Conservation (phyloP, 2,329 filamentous ascomycete species). For the Peltaster fructicola region DNA sequence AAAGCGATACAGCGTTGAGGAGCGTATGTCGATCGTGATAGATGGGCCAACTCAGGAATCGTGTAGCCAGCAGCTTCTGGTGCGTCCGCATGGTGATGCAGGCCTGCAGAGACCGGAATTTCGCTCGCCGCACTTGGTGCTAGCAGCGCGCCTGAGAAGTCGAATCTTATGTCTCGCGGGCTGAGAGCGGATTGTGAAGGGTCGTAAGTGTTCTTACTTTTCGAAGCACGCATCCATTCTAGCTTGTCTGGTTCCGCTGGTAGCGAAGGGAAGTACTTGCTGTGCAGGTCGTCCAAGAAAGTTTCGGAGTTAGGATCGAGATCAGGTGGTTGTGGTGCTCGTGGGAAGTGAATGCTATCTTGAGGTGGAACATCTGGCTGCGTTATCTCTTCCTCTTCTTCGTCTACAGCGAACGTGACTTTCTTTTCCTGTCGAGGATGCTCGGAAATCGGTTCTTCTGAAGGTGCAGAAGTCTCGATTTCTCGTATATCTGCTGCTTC, state of each 20-base stretch:
- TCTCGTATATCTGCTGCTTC: constrained; percentile 17
- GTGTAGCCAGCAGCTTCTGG: constrained; percentile 93
- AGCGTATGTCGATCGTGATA: constrained; percentile 66
- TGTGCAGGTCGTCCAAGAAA: constrained; percentile 70
- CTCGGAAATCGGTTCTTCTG: constrained; percentile 1
- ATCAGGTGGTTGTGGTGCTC: constrained; percentile 39
- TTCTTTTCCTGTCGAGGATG: constrained; percentile 1
- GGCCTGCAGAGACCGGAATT: constrained; percentile 58
- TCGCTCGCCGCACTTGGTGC: constrained; percentile 56
- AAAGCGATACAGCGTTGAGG: constrained; percentile 83
- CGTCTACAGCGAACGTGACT: background rate
- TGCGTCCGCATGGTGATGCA: constrained; percentile 86
- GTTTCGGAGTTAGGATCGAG: constrained; percentile 69
- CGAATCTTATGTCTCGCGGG: constrained; percentile 67
- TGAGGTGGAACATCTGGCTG: constrained; percentile 7
- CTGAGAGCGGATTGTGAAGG: constrained; percentile 55
- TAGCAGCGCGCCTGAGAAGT: constrained; percentile 66
- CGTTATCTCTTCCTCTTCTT: constrained; percentile 2
- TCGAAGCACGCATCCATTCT: constrained; percentile 68
- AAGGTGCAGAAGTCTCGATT: constrained; percentile 1
- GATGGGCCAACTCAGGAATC: constrained; percentile 62
- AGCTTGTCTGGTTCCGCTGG: constrained; percentile 70
- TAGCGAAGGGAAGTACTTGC: constrained; percentile 84
- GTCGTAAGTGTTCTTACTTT: constrained; percentile 61
- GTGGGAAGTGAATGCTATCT: constrained; percentile 42